Percentiles rank a stretch among this genome's conserved stretches.
Conservation (phyloP, 2,329 filamentous ascomycete species). For the Zymoseptoria brevis region DNA sequence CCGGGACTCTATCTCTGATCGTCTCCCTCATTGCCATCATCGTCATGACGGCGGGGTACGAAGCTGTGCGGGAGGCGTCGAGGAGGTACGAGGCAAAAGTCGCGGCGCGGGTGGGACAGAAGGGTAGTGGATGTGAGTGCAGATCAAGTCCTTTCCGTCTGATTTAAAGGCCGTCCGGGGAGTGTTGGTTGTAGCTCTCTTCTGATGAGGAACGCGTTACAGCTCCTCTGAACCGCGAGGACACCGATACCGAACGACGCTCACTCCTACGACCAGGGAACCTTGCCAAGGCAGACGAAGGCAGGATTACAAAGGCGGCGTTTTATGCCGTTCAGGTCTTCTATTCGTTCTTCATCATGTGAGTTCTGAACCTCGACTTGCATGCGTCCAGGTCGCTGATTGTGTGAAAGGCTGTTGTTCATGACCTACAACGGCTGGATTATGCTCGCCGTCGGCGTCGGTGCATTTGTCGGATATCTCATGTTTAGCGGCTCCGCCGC, state of each 20-base stretch:
- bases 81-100: slow-evolving; percentile 63
- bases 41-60: slow-evolving; percentile 82
- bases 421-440: slow-evolving; percentile 99
- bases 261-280: slow-evolving; percentile 49
- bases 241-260: slow-evolving; percentile 44
- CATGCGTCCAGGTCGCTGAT: background rate
- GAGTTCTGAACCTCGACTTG: slow-evolving; percentile 40
- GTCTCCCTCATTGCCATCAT: slow-evolving; percentile 77
- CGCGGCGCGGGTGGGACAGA: background rate
- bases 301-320: slow-evolving; percentile 65
- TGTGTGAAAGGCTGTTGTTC: slow-evolving; percentile 71
- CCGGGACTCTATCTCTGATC: slow-evolving; percentile 63
- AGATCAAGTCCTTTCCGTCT: background rate
- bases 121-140: background rate
- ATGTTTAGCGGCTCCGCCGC: slow-evolving; percentile 65
- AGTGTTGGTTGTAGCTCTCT: background rate
- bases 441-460: slow-evolving; percentile 83
- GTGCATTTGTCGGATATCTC: slow-evolving; percentile 82
- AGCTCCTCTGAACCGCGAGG: slow-evolving; percentile 4
- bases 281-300: slow-evolving; percentile 42
- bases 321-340: slow-evolving; percentile 93
- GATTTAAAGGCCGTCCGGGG: too few relatives aligned
- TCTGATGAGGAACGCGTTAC: slow-evolving; percentile 5
- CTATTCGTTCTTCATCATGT: slow-evolving; percentile 99
- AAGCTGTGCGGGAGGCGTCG: slow-evolving; percentile 70